Base-by-base conservation (phyloP, 306 rosid species). In the Dryas alaskensis region DNA sequence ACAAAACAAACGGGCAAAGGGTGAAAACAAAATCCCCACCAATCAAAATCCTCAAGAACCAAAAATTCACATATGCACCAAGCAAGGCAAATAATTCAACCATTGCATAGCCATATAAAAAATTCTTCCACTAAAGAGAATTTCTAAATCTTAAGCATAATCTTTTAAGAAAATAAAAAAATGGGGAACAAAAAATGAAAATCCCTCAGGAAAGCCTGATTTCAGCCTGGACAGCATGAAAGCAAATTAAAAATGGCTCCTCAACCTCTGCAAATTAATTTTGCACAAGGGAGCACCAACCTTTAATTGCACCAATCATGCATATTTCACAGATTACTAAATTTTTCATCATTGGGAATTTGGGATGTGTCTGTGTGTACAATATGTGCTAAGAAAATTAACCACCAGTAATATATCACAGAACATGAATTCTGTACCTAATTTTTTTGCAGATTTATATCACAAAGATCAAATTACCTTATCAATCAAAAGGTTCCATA, bases 271-370 rank as follows among this genome's bases (percentile, higher is more conserved):
- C 73, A 67, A 8, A 25, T 0, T 8, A 2, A 45, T 1, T 39
- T 19, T 14, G 71, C 45, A 40, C 12, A 57, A 63, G 80, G 80
- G 84, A 75, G 80, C 80, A 42, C 84, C 84, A 69, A 63, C 2
- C 42, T 6, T 14, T 22, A 67, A 63, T 16, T 51, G 22, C 22
- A 22, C 22, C 22, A 22, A 22, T 11, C 67, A 9, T 53, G 48
- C 59, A 45, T 43, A 7, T 10, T 63, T 49, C 66, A 74, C 68
- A 19, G 76, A 74, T 80, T 80, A 80, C 83, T 75, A 80, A 75
- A 80, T 27, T 42, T 37, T 64, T 80, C 83, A 42, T 80, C 80
- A 80, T 3, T 25, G 76, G 80, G 80, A 63, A 31, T 14, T 17
- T 4, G 4, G 0, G 2, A 10, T 8, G 14, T 31, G 37, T 39